Evolutionary conservation across 2,329 filamentous ascomycete species (phyloP).

Genomic region (Xylariaceae sp.): DNA sequence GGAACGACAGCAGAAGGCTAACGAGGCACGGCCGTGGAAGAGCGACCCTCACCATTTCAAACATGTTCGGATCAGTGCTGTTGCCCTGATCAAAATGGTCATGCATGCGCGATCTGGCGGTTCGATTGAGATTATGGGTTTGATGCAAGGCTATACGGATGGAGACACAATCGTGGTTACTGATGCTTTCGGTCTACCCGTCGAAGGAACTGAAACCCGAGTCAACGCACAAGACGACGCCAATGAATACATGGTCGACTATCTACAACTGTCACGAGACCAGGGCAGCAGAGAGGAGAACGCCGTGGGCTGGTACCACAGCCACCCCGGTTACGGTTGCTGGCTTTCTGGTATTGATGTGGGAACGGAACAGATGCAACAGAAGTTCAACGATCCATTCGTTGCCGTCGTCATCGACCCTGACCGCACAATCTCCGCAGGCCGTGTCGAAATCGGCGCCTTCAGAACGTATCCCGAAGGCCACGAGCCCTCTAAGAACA

Average conservation of each 20-base stretch:
- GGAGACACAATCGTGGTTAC: constrained; percentile 85
- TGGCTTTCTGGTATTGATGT: constrained; percentile 98
- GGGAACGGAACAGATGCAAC: constrained; percentile 78
- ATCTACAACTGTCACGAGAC: constrained; percentile 71
- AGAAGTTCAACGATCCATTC: constrained; percentile 84
- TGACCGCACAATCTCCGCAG: constrained; percentile 87
- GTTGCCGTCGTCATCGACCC: constrained; percentile 95
- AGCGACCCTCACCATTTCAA: constrained; percentile 85
- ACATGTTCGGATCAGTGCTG: constrained; percentile 84
- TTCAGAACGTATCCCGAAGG: constrained; percentile 85
- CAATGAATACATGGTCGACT: constrained; percentile 94
- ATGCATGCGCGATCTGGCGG: constrained; percentile 98
- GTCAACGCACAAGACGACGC: constrained; percentile 95
- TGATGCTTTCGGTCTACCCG: constrained; percentile 87
- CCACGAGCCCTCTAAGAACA: constrained; percentile 46
- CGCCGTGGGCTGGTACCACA: constrained; percentile 96
- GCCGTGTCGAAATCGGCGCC: constrained; percentile 95
- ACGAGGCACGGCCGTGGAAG: constrained; percentile 67
- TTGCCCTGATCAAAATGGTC: constrained; percentile 96
- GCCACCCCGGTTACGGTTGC: constrained; percentile 94
- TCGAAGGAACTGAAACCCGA: constrained; percentile 96
- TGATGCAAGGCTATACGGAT: constrained; percentile 94
- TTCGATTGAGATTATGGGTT: constrained; percentile 88
- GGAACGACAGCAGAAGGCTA: constrained; percentile 62
- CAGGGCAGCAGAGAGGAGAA: constrained; percentile 76